Percentiles rank a stretch among this genome's conserved stretches.
phyloP scores from a whole-genome alignment of 2,329 filamentous ascomycete genomes.

The Cadophora gregata region DNA sequence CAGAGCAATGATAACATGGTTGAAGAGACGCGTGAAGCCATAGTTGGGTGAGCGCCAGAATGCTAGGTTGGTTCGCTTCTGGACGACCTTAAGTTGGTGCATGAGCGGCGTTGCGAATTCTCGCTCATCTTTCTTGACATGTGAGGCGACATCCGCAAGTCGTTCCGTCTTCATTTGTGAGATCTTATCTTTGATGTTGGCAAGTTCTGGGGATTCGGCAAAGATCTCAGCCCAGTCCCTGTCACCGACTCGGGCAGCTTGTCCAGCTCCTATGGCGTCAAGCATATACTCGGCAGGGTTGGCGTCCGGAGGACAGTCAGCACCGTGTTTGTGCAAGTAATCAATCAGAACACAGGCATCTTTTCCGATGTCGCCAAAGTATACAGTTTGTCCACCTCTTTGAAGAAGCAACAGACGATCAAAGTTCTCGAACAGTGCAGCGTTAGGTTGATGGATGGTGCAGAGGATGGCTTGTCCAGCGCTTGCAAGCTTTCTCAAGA shows the following conservation, averaged over 20 bases:
- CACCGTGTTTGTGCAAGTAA: constrained; percentile 51
- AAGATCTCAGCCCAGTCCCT: constrained; percentile 69
- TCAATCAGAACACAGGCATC: constrained; percentile 63
- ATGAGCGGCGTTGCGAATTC: constrained; percentile 83
- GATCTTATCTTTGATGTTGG: constrained; percentile 60
- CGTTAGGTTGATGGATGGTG: constrained; percentile 74
- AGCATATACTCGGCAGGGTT: constrained; percentile 62
- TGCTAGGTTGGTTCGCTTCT: constrained; percentile 73
- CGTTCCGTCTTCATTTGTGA: constrained; percentile 59
- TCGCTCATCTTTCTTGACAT: constrained; percentile 55
- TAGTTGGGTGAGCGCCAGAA: constrained; percentile 92
- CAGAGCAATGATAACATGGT: constrained; percentile 78
- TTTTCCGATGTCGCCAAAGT: constrained; percentile 70
- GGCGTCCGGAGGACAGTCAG: constrained; percentile 57
- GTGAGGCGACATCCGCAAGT: constrained; percentile 50
- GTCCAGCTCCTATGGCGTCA: constrained; percentile 69
- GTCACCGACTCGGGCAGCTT: constrained; percentile 65
- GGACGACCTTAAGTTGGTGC: constrained; percentile 81
- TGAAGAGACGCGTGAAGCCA: constrained; percentile 85
- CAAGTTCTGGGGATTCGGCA: constrained; percentile 62
- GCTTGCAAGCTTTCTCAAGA: constrained; percentile 61
- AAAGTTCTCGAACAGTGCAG: constrained; percentile 73
- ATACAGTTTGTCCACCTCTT: constrained; percentile 68
- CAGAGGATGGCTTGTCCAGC: constrained; percentile 73
- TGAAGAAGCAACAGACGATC: constrained; percentile 69